These are phyloP conservation scores for Blastobotrys muscicola DNA, from an alignment of 805 yeast genomes.

Conservation along the genomic window DNA sequence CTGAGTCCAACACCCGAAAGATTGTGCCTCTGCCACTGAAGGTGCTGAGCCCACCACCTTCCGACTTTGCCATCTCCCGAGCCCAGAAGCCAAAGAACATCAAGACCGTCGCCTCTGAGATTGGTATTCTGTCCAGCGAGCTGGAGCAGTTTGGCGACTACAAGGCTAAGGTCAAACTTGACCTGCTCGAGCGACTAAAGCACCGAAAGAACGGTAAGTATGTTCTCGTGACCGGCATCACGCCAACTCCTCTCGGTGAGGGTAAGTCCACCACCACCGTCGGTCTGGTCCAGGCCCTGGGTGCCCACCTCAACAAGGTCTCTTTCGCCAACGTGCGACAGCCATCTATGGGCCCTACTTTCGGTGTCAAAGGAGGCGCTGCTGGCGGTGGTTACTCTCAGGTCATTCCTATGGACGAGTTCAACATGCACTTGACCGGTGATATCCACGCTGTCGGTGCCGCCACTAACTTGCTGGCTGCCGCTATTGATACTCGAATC, in stretches of 20 bases:
- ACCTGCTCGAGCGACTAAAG: constrained; percentile 58
- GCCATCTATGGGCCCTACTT: constrained; percentile 98
- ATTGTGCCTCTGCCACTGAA: constrained; percentile 49
- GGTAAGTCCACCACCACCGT: constrained; percentile 96
- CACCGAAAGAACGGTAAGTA: constrained; percentile 67
- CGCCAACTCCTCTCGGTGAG: constrained; percentile 97
- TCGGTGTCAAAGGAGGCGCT: constrained; percentile 98
- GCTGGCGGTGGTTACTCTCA: constrained; percentile 99
- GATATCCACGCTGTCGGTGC: constrained; percentile 95
- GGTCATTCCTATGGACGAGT: constrained; percentile 98
- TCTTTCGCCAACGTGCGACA: constrained; percentile 94
- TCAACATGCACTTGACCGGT: constrained; percentile 95
- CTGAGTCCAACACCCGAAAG: constrained; percentile 28
- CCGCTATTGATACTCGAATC: constrained; percentile 94
- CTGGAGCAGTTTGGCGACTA: constrained; percentile 80
- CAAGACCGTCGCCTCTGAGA: constrained; percentile 62
- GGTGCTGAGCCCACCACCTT: constrained; percentile 64
- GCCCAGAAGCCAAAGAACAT: constrained; percentile 82
- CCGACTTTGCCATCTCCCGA: constrained; percentile 84
- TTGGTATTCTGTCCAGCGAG: constrained; percentile 71
- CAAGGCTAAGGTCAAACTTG: constrained; percentile 79
- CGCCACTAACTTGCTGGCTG: constrained; percentile 88
- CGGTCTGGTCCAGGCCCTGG: constrained; percentile 93
- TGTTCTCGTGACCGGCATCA: constrained; percentile 90
- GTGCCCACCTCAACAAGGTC: constrained; percentile 75